Conservation (phyloP, 768 basidiomycete species). For the Boletus tomentosulus region DNA sequence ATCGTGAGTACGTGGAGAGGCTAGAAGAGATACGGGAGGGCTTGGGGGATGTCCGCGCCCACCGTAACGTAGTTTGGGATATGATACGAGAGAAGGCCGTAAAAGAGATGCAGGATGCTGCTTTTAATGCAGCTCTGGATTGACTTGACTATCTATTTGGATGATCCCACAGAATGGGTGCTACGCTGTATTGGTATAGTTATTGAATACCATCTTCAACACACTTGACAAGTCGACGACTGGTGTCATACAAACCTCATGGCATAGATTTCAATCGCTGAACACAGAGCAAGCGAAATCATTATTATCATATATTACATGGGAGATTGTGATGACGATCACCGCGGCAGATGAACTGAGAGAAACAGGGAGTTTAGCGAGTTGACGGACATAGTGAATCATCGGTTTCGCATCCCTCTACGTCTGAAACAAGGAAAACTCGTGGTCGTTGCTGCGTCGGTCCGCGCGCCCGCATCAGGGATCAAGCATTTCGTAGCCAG, state of each 20-base stretch:
- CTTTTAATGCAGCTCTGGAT: conserved; percentile 34
- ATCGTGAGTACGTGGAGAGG: conserved; percentile 81
- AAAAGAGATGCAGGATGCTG: conserved; percentile 68
- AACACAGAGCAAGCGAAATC: not conserved
- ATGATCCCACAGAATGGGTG: not conserved
- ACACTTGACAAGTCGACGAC: not conserved
- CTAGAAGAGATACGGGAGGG: conserved; percentile 81
- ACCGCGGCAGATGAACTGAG: not conserved
- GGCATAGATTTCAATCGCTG: not conserved
- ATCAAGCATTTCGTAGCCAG: conserved; percentile 35
- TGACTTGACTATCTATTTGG: conserved; percentile 6
- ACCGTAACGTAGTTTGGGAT: conserved; percentile 73
- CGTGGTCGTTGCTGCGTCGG: conserved; percentile 63
- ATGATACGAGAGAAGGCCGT: conserved; percentile 70
- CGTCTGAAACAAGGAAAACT: conserved; percentile 42
- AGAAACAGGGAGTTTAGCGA: too few relatives aligned
- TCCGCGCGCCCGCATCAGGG: conserved; percentile 64
- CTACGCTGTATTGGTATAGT: conserved; percentile 1
- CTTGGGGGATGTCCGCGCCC: conserved; percentile 67
- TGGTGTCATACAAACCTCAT: not conserved
- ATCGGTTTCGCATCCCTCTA: too few relatives aligned
- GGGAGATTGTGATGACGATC: conserved; percentile 3
- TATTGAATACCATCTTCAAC: not conserved
- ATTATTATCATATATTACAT: conserved; percentile 9
- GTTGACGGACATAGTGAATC: too few relatives aligned